Evolutionary conservation across 108 stramenopile genomes (phyloP).

Genomic region (Cyclotella atomus): DNA sequence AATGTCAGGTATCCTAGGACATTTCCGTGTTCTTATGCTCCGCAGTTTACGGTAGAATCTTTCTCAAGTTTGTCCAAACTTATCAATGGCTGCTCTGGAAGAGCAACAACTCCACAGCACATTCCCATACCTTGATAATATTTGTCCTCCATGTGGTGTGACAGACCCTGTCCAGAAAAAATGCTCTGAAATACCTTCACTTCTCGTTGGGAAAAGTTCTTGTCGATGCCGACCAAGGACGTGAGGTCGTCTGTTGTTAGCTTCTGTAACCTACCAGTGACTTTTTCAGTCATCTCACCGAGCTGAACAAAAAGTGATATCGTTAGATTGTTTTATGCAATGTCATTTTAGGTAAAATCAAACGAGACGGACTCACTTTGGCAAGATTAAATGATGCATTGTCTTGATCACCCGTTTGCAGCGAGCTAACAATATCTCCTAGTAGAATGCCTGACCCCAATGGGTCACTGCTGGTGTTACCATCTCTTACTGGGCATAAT

Average conservation of each 20-base stretch:
- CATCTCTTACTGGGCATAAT: constrained; percentile 79
- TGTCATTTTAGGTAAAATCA: no score
- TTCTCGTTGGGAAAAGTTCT: constrained; percentile 72
- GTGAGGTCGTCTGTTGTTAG: constrained; percentile 63
- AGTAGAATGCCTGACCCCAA: constrained; percentile 70
- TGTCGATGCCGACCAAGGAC: constrained; percentile 73
- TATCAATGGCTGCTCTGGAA: constrained; percentile 67
- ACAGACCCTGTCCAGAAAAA: constrained; percentile 69
- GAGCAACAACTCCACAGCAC: constrained; percentile 67
- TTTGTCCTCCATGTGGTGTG: constrained; percentile 83
- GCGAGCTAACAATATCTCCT: constrained; percentile 58
- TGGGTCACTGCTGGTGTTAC: constrained; percentile 59
- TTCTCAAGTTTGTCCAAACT: constrained; percentile 32
- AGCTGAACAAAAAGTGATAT: no score
- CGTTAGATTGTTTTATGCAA: no score
- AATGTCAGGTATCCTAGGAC: no score
- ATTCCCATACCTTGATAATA: constrained; percentile 83
- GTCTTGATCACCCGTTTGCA: constrained; percentile 23
- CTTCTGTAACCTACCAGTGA: constrained; percentile 56
- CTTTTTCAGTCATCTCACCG: constrained; percentile 42
- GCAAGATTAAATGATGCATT: constrained; percentile 18
- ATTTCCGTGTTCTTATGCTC: no score
- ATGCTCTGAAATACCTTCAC: constrained; percentile 69
- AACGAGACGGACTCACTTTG: constrained; percentile 23
- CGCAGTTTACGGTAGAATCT: no score